Conservation (phyloP, 2,329 filamentous ascomycete genomes). For the Metarhizium rileyi region DNA sequence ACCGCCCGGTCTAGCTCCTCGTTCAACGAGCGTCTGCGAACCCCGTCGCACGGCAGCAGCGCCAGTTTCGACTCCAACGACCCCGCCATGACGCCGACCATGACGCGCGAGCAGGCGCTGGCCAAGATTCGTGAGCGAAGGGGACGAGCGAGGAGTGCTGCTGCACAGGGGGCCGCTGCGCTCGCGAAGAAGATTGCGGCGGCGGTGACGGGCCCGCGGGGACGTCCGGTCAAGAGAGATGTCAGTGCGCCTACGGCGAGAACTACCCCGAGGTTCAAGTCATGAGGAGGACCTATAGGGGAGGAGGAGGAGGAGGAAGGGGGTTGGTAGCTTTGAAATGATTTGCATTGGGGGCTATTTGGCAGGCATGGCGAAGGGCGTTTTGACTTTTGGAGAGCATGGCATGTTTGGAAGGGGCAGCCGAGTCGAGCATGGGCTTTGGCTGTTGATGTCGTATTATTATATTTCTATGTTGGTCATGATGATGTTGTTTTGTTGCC, state of each 20-base stretch:
- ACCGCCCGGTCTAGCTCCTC: conserved; percentile 26
- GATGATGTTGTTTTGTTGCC: neutral
- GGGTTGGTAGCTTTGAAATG: neutral
- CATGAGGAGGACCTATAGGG: neutral
- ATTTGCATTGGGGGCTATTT: neutral
- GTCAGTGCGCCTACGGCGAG: conserved; percentile 35
- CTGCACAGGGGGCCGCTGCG: conserved; percentile 52
- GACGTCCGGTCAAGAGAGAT: conserved; percentile 28
- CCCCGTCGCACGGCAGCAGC: conserved; percentile 30
- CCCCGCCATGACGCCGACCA: conserved; percentile 52
- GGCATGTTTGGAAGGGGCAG: neutral
- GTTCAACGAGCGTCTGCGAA: conserved; percentile 35
- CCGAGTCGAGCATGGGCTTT: neutral
- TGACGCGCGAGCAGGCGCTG: conserved; percentile 65
- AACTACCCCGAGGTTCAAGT: conserved; percentile 6
- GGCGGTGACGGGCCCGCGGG: conserved; percentile 26
- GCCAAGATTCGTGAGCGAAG: conserved; percentile 65
- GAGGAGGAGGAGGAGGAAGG: neutral
- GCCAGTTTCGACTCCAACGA: conserved; percentile 43
- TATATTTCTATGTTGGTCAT: too few relatives aligned
- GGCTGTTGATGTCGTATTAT: neutral
- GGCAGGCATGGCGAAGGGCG: conserved; percentile 9
- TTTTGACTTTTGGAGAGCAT: neutral
- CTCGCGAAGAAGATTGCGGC: conserved; percentile 48
- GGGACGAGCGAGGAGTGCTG: conserved; percentile 60